Base-by-base conservation (phyloP, 345 rosid genomes). In the Eucalyptus caleyi region DNA sequence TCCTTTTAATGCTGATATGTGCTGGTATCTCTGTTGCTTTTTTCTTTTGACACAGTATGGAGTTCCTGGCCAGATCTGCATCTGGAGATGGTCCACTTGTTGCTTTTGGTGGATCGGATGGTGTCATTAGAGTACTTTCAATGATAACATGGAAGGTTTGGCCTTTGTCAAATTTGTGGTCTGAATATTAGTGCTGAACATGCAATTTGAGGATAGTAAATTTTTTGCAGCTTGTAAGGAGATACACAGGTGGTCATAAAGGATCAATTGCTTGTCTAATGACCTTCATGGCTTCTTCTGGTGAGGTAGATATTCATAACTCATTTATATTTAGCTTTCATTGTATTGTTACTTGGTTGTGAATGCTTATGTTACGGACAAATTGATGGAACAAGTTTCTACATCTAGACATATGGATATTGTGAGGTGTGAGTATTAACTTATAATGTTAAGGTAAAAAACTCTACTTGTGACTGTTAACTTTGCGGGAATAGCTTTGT, bases 101-200 rank as follows among this genome's bases (percentile, higher is more conserved):
- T 93, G 99, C 99, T 86, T 98, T 97, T 93, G 99, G 99, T 90
- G 95, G 96, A 93, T 95, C 99, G 42, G 99, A 97, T 94, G 99
- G 99, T 89, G 97, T 98, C 89, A 97, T 98, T 86, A 96, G 99
- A 92, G 99, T 98, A 93, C 98, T 98, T 91, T 98, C 99, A 89
- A 98, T 98, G 99, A 97, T 97, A 92, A 94, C 99, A 65, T 98
- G 99, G 99, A 98, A 94, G 99, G 99, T 98, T 90, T 90, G 96
- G 62, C 81, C 32, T 50, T 88, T 89, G 21, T 86, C 77, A 88
- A 89, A 50, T 67, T 87, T 86, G 87, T 67, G n/a, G 51, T 51
- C 89, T 23, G 26, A 42, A 69, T 88, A 34, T 26, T 40, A 24
- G 53, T 32, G 45, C 50, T 67, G 54, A 37, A 72, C 54, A 47